Evolutionary conservation across 2,329 filamentous ascomycete species (phyloP).

Genomic region (Cordyceps sp.): DNA sequence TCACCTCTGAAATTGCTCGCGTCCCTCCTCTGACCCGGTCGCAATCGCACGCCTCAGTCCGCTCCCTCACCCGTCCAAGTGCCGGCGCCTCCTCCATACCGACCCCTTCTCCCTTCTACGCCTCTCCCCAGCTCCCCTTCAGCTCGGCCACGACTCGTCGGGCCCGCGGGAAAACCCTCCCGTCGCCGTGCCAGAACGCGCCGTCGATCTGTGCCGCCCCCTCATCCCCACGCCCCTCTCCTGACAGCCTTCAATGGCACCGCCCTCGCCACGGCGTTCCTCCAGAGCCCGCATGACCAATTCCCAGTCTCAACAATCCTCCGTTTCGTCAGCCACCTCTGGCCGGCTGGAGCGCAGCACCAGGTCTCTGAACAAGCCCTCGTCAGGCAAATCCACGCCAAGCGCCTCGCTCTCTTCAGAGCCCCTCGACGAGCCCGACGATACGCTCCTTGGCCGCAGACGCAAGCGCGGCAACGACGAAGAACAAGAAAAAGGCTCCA

Average conservation of each 20-base stretch:
- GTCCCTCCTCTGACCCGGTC: constrained; percentile 4
- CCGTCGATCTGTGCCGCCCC: too few relatives aligned
- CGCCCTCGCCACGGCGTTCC: constrained; percentile 64
- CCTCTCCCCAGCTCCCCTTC: neutral
- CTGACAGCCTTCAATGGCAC: constrained; percentile 33
- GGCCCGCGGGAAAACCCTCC: too few relatives aligned
- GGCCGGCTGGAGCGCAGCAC: constrained; percentile 59
- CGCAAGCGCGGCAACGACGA: constrained; percentile 61
- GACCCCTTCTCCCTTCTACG: constrained; percentile 3
- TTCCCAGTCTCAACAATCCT: constrained; percentile 60
- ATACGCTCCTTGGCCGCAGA: constrained; percentile 57
- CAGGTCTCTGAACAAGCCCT: constrained; percentile 54
- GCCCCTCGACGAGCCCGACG: constrained; percentile 49
- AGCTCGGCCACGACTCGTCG: too few relatives aligned
- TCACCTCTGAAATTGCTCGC: constrained; percentile 1
- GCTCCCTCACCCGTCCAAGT: constrained; percentile 5
- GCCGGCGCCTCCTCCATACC: constrained; percentile 6
- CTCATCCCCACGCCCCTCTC: constrained; percentile 9
- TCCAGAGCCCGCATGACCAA: constrained; percentile 75
- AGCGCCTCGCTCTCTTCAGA: constrained; percentile 58
- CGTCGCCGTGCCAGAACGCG: too few relatives aligned
- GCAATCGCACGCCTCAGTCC: constrained; percentile 2
- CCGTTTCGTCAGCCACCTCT: constrained; percentile 65
- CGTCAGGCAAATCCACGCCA: constrained; percentile 61
- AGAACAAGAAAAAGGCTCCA: constrained; percentile 29